phyloP scores from a whole-genome alignment of 768 basidiomycete species.

The Coprinopsis sp. region DNA sequence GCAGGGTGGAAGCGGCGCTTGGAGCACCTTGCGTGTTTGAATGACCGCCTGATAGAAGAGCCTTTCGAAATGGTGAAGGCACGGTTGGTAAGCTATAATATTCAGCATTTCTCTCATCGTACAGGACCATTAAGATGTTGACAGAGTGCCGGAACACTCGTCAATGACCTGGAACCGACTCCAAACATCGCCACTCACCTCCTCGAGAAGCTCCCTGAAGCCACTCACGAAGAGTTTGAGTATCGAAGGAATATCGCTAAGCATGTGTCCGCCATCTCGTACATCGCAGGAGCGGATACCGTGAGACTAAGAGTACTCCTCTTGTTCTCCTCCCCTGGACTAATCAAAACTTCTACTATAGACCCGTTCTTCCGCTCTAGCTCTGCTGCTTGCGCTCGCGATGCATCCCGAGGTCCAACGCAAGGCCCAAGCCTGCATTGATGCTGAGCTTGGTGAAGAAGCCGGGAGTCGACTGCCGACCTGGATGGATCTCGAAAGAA shows the following conservation, averaged over 20 bases:
- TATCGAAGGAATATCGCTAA: no score
- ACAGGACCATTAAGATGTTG: no score
- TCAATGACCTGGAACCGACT: no score
- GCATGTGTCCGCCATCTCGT: no score
- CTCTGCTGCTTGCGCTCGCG: conserved; percentile 11
- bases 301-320: background rate
- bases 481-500: background rate
- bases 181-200: no score
- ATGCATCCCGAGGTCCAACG: no score
- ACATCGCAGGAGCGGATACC: no score
- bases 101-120: no score
- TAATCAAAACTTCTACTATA: background rate
- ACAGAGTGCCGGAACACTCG: no score
- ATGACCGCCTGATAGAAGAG: background rate
- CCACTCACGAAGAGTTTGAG: no score
- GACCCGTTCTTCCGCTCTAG: conserved; percentile 1
- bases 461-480: background rate
- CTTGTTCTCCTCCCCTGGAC: background rate
- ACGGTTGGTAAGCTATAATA: background rate
- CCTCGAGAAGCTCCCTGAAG: no score
- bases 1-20: background rate
- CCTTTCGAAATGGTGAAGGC: background rate
- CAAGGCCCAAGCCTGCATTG: conserved; percentile 15
- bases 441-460: conserved; percentile 1
- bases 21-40: background rate